Evolutionary conservation across 352 stramenopile genomes (phyloP), one percentile per base, ranked within the genome.

Genomic region (Phytopythium ostracodes): DNA sequence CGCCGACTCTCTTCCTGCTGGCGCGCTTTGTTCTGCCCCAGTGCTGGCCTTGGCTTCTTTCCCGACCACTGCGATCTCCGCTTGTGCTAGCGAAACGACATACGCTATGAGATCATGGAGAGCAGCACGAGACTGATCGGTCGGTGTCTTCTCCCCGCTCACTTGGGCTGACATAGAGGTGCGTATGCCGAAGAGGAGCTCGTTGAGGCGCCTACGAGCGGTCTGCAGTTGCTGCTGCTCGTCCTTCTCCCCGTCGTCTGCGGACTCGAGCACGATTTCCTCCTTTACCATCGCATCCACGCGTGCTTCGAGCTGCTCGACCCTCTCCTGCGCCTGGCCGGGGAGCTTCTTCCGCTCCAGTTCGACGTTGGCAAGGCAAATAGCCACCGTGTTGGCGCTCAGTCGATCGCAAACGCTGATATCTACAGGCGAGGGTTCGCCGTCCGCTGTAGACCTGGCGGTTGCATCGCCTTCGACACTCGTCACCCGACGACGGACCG

Each of bases 301-400:
- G 9, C 69, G 69, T 31, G 72, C 59, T 5, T 64, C 67, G 11
- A 92, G 60, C 22, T 71, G 53, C n/a, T 66, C 49, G 53, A 90
- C 83, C 17, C 77, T 77, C 33, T 50, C 33, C 56, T 83, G 84
- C 2, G 76, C 64, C 12, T 62, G 55, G 1, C 10, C 17, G 2
- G 81, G 47, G 6, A 88, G 54, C 35, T 54, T 24, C n/a, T 57
- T 71, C 29, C 77, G 70, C 35, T 67, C 63, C 18, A 59, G 8
- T 24, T 59, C 40, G 1, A 88, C 25, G 47, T 22, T 36, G 15
- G 25, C 47, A 7, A 54, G 47, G 18, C 47, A 54, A 2, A 17
- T 15, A 10, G 4, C 3, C 25, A 54, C 47, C 2, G 47, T 27
- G 2, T 36, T 9, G 29, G 47, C 47, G 3, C 29, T 22, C 14